phyloP scores from a whole-genome alignment of 169 alveolate species.

The Cryptosporidium baileyi region DNA sequence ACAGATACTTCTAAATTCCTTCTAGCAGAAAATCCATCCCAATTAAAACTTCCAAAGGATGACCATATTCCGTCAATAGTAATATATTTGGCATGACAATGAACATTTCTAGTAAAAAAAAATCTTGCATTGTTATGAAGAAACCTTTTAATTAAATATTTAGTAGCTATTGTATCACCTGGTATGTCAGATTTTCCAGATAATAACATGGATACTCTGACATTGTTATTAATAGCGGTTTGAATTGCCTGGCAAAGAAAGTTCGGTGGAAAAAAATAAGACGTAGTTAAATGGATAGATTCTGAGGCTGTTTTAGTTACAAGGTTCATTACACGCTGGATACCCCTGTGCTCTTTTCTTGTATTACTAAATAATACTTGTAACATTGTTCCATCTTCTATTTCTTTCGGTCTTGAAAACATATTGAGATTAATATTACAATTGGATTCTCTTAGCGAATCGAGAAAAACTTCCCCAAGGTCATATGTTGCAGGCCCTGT shows the following conservation, averaged over 20 bases:
- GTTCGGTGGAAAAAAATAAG: conserved; percentile 85
- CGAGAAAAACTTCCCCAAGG: conserved; percentile 51
- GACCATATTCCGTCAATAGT: conserved; percentile 68
- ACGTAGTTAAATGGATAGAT: conserved; percentile 78
- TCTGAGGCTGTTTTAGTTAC: conserved; percentile 74
- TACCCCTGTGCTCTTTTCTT: conserved; percentile 24
- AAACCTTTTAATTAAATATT: conserved; percentile 78
- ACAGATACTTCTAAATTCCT: conserved; percentile 63
- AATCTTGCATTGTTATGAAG: conserved; percentile 11
- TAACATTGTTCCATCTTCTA: conserved; percentile 65
- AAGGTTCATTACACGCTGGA: conserved; percentile 46
- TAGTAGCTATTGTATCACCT: conserved; percentile 82
- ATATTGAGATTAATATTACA: neutral
- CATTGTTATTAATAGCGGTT: conserved; percentile 75
- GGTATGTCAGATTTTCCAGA: conserved; percentile 84
- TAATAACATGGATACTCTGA: conserved; percentile 76
- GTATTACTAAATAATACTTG: conserved; percentile 66
- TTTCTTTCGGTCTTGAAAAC: conserved; percentile 73
- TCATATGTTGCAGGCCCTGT: conserved; percentile 71
- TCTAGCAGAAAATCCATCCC: conserved; percentile 57
- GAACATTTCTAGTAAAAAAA: conserved; percentile 50
- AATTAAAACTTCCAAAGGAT: conserved; percentile 66
- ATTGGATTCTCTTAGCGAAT: conserved; percentile 45
- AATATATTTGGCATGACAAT: conserved; percentile 67
- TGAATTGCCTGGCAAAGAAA: conserved; percentile 77